phyloP scores from a whole-genome alignment of 2,329 filamentous ascomycete genomes.

The Xylariaceae sp. region DNA sequence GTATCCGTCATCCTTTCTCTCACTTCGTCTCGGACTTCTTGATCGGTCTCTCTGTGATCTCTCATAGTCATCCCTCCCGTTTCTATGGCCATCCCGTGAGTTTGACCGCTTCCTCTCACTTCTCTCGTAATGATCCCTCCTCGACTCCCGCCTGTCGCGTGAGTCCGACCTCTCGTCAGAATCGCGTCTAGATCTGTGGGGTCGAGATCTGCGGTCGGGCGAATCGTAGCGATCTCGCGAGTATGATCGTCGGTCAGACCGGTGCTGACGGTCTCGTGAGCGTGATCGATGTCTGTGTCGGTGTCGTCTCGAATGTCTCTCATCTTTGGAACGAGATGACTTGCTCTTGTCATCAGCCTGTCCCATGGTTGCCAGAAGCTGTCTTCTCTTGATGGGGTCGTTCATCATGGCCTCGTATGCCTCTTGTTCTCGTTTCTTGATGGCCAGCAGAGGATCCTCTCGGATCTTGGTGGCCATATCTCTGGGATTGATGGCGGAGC shows the following conservation, averaged over 20 bases:
- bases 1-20: constrained; percentile 31
- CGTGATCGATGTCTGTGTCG: constrained; percentile 35
- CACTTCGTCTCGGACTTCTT: constrained; percentile 30
- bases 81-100: constrained; percentile 19
- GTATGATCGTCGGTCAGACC: constrained; percentile 41
- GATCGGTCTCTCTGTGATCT: constrained; percentile 30
- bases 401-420: constrained; percentile 79
- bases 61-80: constrained; percentile 10
- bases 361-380: constrained; percentile 64
- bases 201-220: constrained; percentile 38
- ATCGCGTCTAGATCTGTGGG: constrained; percentile 40
- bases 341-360: constrained; percentile 44
- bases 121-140: constrained; percentile 20
- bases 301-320: constrained; percentile 43
- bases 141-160: constrained; percentile 20
- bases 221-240: constrained; percentile 39
- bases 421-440: constrained; percentile 87
- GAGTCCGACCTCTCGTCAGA: constrained; percentile 42
- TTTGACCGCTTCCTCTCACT: constrained; percentile 20
- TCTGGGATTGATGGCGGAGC: constrained; percentile 65
- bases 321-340: constrained; percentile 39
- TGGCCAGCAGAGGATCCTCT: constrained; percentile 87
- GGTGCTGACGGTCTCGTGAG: constrained; percentile 36
- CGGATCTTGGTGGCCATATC: constrained; percentile 85
- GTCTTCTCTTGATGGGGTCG: constrained; percentile 65